Base-by-base conservation (phyloP, 768 basidiomycete species). In the Mycena venus region DNA sequence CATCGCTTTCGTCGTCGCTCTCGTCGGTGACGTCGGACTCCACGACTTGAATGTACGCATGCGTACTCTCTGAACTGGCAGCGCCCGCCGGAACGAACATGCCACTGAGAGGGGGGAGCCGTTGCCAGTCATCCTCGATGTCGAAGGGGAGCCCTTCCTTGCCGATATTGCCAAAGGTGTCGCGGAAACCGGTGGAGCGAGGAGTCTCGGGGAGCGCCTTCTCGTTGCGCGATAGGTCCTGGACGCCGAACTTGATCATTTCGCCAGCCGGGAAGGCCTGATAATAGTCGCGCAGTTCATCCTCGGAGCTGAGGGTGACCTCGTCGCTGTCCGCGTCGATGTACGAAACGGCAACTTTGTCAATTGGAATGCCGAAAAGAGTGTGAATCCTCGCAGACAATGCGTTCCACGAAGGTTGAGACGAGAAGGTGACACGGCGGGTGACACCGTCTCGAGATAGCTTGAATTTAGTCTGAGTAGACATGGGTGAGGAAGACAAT, bases 271-370 rank as follows among this genome's bases (percentile, higher is more conserved):
- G 78, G 38, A 66, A 49, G 9, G 84, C 83, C 32, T 80, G 78
- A 79, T 93, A 95, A 80, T 89, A 94, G 71, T 95, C 94, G 67
- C 88, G 87, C n/a, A 96, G 89, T 81, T 96, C 95, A 38, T 92
- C 91, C 67, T 94, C 87, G 4, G 94, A 90, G 82, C 90, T 94
- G 69, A 95, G 85, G 14, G 94, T 95, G 74, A 96, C 90, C 72
- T 92, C 90, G 79, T 96, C 95, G 44, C 90, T 88, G 78, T 96
- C 94, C 36, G 81, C 80, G 81, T 96, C 95, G 60, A 92, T 72
- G 81, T 96, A 96, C 36, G 92, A 91, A 38, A 94, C 91, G 3
- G 87, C 93, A 63, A 95, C 84, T 63, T 88, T 87, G 70, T 89
- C 88, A 66, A 82, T 67, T 4, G 93, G 89, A 47, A 96, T 91